phyloP scores from a whole-genome alignment of 192 early-diverging fungal genomes.

The Coemansia sp. region DNA sequence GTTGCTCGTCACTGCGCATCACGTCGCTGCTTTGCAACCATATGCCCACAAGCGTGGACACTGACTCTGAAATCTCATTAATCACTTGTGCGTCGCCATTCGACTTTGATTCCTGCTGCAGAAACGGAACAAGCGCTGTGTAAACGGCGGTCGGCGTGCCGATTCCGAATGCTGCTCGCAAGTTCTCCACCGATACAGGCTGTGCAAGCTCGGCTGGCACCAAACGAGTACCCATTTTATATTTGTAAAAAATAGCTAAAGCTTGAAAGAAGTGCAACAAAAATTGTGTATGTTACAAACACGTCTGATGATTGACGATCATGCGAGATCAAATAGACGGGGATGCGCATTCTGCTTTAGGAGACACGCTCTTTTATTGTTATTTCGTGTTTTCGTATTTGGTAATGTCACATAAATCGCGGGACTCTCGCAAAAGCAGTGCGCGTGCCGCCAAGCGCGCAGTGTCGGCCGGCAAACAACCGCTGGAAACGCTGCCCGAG shows the following conservation, averaged over 20 bases:
- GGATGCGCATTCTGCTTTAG: neutral
- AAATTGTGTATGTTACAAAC: too few relatives aligned
- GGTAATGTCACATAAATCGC: conserved; percentile 4
- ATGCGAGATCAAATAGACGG: too few relatives aligned
- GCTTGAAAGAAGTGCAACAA: too few relatives aligned
- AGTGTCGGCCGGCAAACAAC: conserved; percentile 12
- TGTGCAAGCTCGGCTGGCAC: neutral
- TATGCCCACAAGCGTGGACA: conserved; percentile 26
- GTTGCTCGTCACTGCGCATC: conserved; percentile 33
- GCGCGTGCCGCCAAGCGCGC: neutral
- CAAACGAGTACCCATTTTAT: neutral
- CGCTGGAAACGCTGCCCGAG: conserved; percentile 44
- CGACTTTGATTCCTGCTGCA: conserved; percentile 28
- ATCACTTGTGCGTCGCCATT: conserved; percentile 36
- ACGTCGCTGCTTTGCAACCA: conserved; percentile 46
- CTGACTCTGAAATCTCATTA: conserved; percentile 28
- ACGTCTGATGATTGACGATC: too few relatives aligned
- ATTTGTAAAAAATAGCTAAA: too few relatives aligned
- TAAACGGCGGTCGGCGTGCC: conserved; percentile 31
- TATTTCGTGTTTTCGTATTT: conserved; percentile 4
- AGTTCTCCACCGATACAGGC: conserved; percentile 32
- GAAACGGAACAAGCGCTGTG: conserved; percentile 30
- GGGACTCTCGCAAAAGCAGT: conserved; percentile 15
- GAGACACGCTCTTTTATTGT: neutral
- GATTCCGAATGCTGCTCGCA: conserved; percentile 34